Evolutionary conservation across 73 alveolate species (phyloP), one percentile per base, ranked within the genome.

Genomic region (Stentor coeruleus): DNA sequence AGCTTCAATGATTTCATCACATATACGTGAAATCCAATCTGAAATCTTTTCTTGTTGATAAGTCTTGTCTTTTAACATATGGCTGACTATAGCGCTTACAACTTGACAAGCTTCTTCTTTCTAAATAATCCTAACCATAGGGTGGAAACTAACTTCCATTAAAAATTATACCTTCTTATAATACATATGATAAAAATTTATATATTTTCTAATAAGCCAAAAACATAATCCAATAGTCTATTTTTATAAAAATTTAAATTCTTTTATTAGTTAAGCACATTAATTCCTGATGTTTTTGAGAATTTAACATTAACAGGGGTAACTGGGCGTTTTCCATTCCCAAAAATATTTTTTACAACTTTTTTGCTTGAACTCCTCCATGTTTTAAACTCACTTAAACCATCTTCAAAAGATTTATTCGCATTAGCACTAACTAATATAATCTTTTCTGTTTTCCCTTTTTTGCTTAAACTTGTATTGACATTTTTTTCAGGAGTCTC

Each of bases 251-350:
- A 49, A 49, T 49, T 49, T 49, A 11, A 6, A 49, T 49, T 49
- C 20, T 11, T 49, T 49, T 85, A 82, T 59, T 89, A 91, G 79
- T 89, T 95, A 75, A 91, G 91, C 97, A 75, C 97, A 41, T 86
- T 91, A 2, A 95, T 95, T 14, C 95, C 97, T 20, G 97, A 92
- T 77, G 89, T 92, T 89, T 87, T 87, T 3, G 90, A 84, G 87
- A 85, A 37, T 79, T 92, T 26, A 80, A 39, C 57, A 77, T 90
- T 35, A 95, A 91, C 79, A 92, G 89, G 49, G 42, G 42, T 3
- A 11, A 41, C 14, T 49, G 66, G 20, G 20, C 6, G 66, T 49
- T 49, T 49, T 11, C 6, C 28, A 11, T 49, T 49, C 66, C 20
- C 6, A 6, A 6, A 11, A 11, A 11, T 20, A 20, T 49, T 20